Evolutionary conservation across 805 yeast species (phyloP), one percentile per base, ranked within the genome.

Genomic region (Metschnikowia continentalis): DNA sequence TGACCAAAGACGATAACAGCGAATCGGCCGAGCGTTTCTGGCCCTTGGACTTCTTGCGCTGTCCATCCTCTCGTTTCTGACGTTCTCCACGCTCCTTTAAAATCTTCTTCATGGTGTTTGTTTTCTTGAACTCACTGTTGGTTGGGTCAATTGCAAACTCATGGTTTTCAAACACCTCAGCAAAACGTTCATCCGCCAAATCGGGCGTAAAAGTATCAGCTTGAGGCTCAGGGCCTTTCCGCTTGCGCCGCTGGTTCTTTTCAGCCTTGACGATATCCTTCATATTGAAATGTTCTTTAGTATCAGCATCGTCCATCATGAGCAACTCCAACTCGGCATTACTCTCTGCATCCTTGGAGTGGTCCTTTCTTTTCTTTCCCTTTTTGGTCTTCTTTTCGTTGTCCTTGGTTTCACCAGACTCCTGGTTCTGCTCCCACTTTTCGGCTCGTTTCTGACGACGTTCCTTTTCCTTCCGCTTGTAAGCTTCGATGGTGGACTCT

Each of bases 101-200:
- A 50, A 94, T 80, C 66, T 84, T 78, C 64, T 85, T 84, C 96
- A 92, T 91, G 23, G 94, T 90, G 15, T 81, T 73, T 1, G 98
- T 91, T 68, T 85, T 82, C 72, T 88, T 90, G 76, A 81, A 92
- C 65, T 89, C 96, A n/a, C 95, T 87, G 62, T 78, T 83, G 19
- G 95, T 84, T 20, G 97, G 96, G 69, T 95, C 99, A 64, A 95
- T 90, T 11, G 97, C 97, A 69, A 82, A 94, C 54, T 86, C 94
- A 55, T 88, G 96, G 54, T 82, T 84, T 61, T 90, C 90, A 63
- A 85, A 89, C 56, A 90, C 75, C 57, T 86, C 95, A 43, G 78
- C 78, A 75, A 94, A 94, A 71, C 99, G 84, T 14, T 86, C 83
- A 75, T 94, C 99, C 39, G 75, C 74, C 61, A 88, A 80, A 61